Conservation (phyloP, 2,329 filamentous ascomycete species). For the Akanthomyces dipterigenus region DNA sequence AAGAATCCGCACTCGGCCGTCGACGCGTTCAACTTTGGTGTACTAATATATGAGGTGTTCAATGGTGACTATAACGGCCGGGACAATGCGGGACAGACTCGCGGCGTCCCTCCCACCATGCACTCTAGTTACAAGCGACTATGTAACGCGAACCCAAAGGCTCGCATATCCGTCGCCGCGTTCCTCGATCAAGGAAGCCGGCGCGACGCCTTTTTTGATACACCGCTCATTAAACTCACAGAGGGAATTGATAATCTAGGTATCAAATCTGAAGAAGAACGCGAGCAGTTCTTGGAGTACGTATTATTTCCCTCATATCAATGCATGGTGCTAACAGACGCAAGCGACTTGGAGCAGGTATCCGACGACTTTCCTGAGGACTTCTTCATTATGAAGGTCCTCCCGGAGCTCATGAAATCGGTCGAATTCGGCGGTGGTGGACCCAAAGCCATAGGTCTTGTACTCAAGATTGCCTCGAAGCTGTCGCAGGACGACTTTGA, state of each 20-base stretch:
- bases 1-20: constrained; percentile 72
- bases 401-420: constrained; percentile 93
- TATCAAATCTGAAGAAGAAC: constrained; percentile 76
- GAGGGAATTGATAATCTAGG: constrained; percentile 91
- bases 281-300: constrained; percentile 73
- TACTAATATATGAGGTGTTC: constrained; percentile 83
- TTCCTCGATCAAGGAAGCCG: constrained; percentile 87
- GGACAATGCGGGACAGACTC: constrained; percentile 80
- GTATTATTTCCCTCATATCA: constrained; percentile 11
- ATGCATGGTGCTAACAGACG: constrained; percentile 23
- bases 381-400: constrained; percentile 94
- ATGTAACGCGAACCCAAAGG: constrained; percentile 81
- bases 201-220: constrained; percentile 83
- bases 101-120: constrained; percentile 80
- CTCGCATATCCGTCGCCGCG: constrained; percentile 72
- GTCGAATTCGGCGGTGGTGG: constrained; percentile 98
- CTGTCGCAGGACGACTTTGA: constrained; percentile 88
- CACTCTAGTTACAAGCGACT: constrained; percentile 86
- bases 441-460: constrained; percentile 78
- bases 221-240: constrained; percentile 82
- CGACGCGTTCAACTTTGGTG: constrained; percentile 82
- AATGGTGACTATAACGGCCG: constrained; percentile 72
- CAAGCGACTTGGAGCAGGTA: constrained; percentile 70
- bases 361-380: constrained; percentile 95
- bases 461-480: constrained; percentile 86